These are phyloP conservation scores for Fistulifera pelliculosa DNA, from an alignment of 108 stramenopile species.

Conservation along the genomic window DNA sequence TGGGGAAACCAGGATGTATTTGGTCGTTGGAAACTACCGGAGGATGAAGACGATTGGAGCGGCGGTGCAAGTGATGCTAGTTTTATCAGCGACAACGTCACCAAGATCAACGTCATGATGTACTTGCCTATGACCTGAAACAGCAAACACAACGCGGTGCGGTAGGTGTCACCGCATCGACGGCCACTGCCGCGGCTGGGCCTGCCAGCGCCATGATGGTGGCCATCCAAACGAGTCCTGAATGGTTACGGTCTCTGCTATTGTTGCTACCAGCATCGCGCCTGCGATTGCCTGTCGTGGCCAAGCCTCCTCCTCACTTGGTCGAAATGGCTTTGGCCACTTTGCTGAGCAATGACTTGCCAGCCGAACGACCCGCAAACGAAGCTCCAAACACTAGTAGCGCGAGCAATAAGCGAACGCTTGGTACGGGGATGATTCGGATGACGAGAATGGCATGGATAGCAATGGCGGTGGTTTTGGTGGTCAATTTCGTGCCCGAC, in stretches of 20 bases:
- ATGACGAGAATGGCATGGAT: conserved; percentile 21
- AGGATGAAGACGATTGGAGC: conserved; percentile 35
- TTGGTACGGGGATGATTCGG: conserved; percentile 52
- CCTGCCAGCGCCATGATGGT: conserved; percentile 33
- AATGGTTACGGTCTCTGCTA: conserved; percentile 71
- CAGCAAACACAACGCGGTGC: conserved; percentile 12
- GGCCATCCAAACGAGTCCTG: conserved; percentile 62
- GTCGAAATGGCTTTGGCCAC: conserved; percentile 65
- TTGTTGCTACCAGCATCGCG: conserved; percentile 57
- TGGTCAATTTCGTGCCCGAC: conserved; percentile 69
- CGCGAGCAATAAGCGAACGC: conserved; percentile 21
- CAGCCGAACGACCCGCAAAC: conserved; percentile 53
- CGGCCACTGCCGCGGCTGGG: conserved; percentile 38
- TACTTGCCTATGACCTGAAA: conserved; percentile 12
- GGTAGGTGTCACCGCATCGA: conserved; percentile 28
- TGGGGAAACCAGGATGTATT: conserved; percentile 38
- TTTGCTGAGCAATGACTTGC: conserved; percentile 50
- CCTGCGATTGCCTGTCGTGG: conserved; percentile 48
- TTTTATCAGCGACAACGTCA: conserved; percentile 53
- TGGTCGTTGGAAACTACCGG: not conserved
- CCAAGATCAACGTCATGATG: conserved; percentile 24
- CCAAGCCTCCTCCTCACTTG: conserved; percentile 74
- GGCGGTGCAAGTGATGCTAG: conserved; percentile 72
- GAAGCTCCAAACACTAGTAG: conserved; percentile 4
- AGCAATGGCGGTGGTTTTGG: conserved; percentile 26